Evolutionary conservation across 768 basidiomycete species (phyloP), one percentile per base, ranked within the genome.

Genomic region (Psilocybe tampanensis): DNA sequence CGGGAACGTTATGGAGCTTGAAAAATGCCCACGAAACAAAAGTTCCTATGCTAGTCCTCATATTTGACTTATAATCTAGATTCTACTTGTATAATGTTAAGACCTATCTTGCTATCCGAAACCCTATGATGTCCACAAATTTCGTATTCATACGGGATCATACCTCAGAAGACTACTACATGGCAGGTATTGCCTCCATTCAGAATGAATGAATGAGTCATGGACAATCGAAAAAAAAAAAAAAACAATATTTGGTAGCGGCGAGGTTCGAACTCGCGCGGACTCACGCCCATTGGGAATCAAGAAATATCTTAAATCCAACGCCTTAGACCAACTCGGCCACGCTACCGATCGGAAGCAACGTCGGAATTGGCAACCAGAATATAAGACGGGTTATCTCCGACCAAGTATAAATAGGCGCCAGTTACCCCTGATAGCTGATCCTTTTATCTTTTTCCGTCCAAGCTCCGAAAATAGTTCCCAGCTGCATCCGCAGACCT

Each of bases 221-320:
- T 4, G 29, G 9, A 29, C 5, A 9, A 9, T 29, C 4, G 29
- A 29, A 29, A 57, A 24, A 54, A 9, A 54, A 49, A 62, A 63
- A 52, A 66, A 58, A 64, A 63, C 52, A 49, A 22, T n/a, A n/a
- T n/a, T 45, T 89, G 87, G 86, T 85, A 86, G 84, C 85, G 84
- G 89, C 86, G 88, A 89, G 89, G 86, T 88, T 90, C 88, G 88
- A 90, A 90, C 89, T 89, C 89, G 86, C 88, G 89, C 87, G 88
- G 86, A 79, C 80, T 84, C 80, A 36, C 85, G 80, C 84, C 86
- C 87, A 89, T 89, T 88, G 86, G 88, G 86, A 89, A 81, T 84
- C 87, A 86, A 77, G 72, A 67, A 61, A 44, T 47, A 66, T 67
- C 88, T 89, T 90, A 90, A 90, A 88, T 88, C 88, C 87, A 88